Evolutionary conservation across 306 rosid species (phyloP), one percentile per base, ranked within the genome.

Genomic region (Cyclanthera cordifolia): DNA sequence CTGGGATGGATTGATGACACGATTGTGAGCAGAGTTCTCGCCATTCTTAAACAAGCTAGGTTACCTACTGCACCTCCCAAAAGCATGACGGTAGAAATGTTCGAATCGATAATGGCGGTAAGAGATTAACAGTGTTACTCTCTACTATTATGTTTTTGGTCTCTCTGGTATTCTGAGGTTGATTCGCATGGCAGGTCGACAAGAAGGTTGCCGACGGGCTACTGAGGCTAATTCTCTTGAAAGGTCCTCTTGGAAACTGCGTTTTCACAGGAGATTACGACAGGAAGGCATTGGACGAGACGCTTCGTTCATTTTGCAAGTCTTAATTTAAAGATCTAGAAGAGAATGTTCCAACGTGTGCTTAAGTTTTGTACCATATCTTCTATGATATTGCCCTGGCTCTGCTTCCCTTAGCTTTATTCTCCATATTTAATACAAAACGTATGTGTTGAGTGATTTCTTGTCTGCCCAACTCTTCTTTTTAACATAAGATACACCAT

Each of bases 151-250:
- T 37, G 11, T 37, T 2, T 37, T 37, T 37, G 41, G 43, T 37
- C 43, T 27, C 52, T 67, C 46, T 54, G 50, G 75, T 64, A 32
- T 32, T 74, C 71, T 66, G 14, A 68, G 67, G 76, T 76, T 24
- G 60, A 75, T 54, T 46, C 78, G 60, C 53, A 53, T 79, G 71
- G 72, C 87, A 94, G 96, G 92, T 94, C 21, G 99, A 90, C 78
- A 86, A 90, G 84, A 94, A 90, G 85, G 97, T 94, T 30, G 99
- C 97, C 47, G 97, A 90, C 63, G 97, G 99, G 45, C 79, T 94
- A 60, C 85, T 88, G 39, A 83, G 97, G 66, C 97, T 94, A 70
- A 84, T 88, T 72, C 96, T 94, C 76, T 81, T 90, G 47, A 90
- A 81, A 76, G 99, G 99, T 74, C 85, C 96, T 78, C 82, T 90